Evolutionary conservation across 257 asterid species (phyloP), one percentile per base, ranked within the genome.

Genomic region (Gentiana macrophylla): DNA sequence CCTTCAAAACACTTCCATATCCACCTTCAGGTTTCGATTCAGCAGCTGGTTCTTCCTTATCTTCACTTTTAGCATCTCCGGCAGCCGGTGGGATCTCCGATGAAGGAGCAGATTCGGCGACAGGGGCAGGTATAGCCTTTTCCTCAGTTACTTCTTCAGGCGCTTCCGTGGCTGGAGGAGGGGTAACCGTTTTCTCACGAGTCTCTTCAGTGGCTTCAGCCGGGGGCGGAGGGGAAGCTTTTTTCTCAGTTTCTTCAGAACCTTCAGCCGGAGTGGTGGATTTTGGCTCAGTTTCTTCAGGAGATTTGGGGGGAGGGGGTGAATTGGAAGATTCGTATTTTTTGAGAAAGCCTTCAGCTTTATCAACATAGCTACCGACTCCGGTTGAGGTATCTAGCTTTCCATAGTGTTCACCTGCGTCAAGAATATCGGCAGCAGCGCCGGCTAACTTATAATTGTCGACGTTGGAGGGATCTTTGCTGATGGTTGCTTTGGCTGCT

Each of bases 391-490:
- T 55, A 8, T 73, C 86, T 3, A 77, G 68, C 50, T 80, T 80
- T 8, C 81, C 87, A 66, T 71, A 77, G 11, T 71, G 69, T 0
- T 80, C 56, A 47, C 82, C 84, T 47, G 79, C 80, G 57, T 65
- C 32, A 44, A 82, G 68, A 44, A 82, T 72, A 62, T 79, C 82
- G 0, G 84, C 84, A 24, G 82, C 66, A 12, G 91, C 84, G 34
- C 77, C 79, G 50, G 86, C 80, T 3, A 56, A 62, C 56, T 69
- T 69, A 41, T 38, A 53, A 11, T 61, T 50, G 12, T 69, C 74
- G 12, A 53, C 52, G 55, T 37, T 12, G n/a, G 56, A 9, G 2
- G 35, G 15, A n/a, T 63, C 48, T 24, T 47, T 46, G 32, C 37
- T 47, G 49, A 37, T 13, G 6, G 47, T 8, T 32, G 70, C 37